Conservation (phyloP, 495 filamentous ascomycete genomes). For the Hypoxylon crocopeplum region DNA sequence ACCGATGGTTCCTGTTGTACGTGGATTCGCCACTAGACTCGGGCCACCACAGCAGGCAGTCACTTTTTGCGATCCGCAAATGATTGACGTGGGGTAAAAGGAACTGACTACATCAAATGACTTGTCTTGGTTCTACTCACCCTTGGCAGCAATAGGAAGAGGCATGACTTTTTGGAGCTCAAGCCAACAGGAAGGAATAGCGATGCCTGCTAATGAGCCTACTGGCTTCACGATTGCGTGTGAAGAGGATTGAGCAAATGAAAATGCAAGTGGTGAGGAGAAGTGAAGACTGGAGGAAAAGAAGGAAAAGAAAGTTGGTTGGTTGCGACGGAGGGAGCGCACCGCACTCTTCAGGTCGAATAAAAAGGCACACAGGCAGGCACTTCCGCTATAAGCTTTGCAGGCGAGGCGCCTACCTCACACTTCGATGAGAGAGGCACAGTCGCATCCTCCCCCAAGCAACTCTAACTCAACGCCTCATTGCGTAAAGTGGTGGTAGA, state of each 20-base stretch:
- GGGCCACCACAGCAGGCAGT: slow-evolving; percentile 25
- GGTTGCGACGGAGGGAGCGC: too few species aligned
- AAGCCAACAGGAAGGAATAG: slow-evolving; percentile 15
- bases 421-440: slow-evolving; percentile 10
- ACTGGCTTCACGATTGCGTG: background rate
- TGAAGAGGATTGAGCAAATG: background rate
- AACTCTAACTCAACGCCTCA: slow-evolving; percentile 28
- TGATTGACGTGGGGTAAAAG: slow-evolving; percentile 36
- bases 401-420: slow-evolving; percentile 14
- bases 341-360: too few species aligned
- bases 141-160: slow-evolving; percentile 54
- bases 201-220: slow-evolving; percentile 3
- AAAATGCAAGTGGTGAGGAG: slow-evolving; percentile 1
- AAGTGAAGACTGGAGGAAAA: slow-evolving; percentile 3
- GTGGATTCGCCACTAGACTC: slow-evolving; percentile 33
- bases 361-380: too few species aligned
- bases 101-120: slow-evolving; percentile 6
- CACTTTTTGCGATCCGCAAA: slow-evolving; percentile 30
- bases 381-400: too few species aligned
- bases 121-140: slow-evolving; percentile 42
- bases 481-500: slow-evolving; percentile 25
- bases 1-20: slow-evolving; percentile 7
- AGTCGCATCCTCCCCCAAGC: slow-evolving; percentile 17
- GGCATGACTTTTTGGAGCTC: slow-evolving; percentile 46
- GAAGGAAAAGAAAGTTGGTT: slow-evolving; percentile 2